phyloP scores from a whole-genome alignment of 352 stramenopile genomes.

The Globisporangium cederbergense region DNA sequence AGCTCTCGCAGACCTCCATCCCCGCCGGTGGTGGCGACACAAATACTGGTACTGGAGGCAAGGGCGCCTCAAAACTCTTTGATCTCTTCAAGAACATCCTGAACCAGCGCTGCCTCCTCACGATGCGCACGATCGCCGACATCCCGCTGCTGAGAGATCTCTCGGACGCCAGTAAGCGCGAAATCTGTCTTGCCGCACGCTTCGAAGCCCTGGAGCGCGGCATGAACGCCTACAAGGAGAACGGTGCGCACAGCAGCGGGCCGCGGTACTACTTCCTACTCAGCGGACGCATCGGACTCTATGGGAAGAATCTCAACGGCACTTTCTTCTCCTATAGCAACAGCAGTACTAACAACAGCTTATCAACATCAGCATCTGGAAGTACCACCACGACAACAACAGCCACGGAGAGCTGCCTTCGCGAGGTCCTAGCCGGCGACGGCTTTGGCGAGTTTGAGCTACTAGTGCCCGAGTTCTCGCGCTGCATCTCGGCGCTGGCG shows the following conservation, averaged over 20 bases:
- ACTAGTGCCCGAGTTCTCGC: slow-evolving; percentile 34
- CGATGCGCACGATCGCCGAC: slow-evolving; percentile 46
- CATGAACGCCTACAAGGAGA: slow-evolving; percentile 42
- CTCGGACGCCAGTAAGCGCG: slow-evolving; percentile 31
- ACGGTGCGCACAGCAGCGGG: slow-evolving; percentile 17
- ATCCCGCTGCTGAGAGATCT: slow-evolving; percentile 45
- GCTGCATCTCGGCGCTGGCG: slow-evolving; percentile 37
- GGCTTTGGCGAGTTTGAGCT: slow-evolving; percentile 73
- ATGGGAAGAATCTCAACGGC: slow-evolving; percentile 25
- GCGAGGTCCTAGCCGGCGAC: slow-evolving; percentile 32
- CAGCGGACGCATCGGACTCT: slow-evolving; percentile 40
- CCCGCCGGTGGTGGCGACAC: background rate
- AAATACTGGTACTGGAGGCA: slow-evolving; percentile 8
- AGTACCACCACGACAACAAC: background rate
- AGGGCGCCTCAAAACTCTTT: slow-evolving; percentile 43
- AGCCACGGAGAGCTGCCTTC: slow-evolving; percentile 24
- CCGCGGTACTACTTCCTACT: slow-evolving; percentile 51
- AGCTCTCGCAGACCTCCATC: slow-evolving; percentile 6
- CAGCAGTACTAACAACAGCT: background rate
- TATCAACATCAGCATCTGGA: background rate
- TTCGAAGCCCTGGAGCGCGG: slow-evolving; percentile 57
- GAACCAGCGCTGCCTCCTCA: slow-evolving; percentile 61
- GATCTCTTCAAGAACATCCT: slow-evolving; percentile 66
- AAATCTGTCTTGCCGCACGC: slow-evolving; percentile 45
- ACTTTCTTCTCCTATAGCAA: slow-evolving; percentile 10